phyloP scores from a whole-genome alignment of 2,329 filamentous ascomycete genomes.

The Gremmenia infestans region DNA sequence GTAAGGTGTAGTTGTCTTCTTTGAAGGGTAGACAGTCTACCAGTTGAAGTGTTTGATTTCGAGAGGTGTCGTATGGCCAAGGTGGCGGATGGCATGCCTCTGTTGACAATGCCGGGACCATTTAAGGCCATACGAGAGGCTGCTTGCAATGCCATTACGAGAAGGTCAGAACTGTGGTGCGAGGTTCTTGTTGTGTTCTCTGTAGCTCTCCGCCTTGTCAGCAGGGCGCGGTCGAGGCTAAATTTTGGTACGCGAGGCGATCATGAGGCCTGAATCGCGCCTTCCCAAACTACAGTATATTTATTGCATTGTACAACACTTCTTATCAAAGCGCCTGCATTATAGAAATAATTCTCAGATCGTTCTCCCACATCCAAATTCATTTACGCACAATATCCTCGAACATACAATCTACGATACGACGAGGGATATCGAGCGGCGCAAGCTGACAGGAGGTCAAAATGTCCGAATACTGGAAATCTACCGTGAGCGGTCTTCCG shows the following conservation, averaged over 20 bases:
- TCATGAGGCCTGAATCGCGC: slow-evolving; percentile 6
- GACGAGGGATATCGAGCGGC: not conserved
- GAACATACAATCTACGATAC: not conserved
- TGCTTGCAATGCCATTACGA: slow-evolving; percentile 22
- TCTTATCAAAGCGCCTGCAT: not conserved
- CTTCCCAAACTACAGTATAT: not conserved
- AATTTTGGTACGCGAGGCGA: slow-evolving; percentile 17
- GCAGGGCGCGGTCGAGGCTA: slow-evolving; percentile 11
- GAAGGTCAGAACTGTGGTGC: not conserved
- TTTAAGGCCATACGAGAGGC: slow-evolving; percentile 22
- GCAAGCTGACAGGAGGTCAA: slow-evolving; percentile 5
- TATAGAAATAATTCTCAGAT: not conserved
- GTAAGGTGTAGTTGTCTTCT: slow-evolving; percentile 26
- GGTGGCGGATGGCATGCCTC: slow-evolving; percentile 11
- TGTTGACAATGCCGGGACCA: slow-evolving; percentile 16
- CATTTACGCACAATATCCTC: not conserved
- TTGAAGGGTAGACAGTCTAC: not conserved
- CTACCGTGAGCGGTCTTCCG: slow-evolving; percentile 52
- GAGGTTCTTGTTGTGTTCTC: slow-evolving; percentile 3
- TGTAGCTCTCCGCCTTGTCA: slow-evolving; percentile 4
- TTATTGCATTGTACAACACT: not conserved
- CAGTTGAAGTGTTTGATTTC: slow-evolving; percentile 5
- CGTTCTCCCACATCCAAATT: not conserved
- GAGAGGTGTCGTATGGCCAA: slow-evolving; percentile 9
- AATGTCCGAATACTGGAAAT: slow-evolving; percentile 99